Evolutionary conservation across 2,329 filamentous ascomycete genomes (phyloP), one percentile per base, ranked within the genome.

Genomic region (Madurella mycetomatis): DNA sequence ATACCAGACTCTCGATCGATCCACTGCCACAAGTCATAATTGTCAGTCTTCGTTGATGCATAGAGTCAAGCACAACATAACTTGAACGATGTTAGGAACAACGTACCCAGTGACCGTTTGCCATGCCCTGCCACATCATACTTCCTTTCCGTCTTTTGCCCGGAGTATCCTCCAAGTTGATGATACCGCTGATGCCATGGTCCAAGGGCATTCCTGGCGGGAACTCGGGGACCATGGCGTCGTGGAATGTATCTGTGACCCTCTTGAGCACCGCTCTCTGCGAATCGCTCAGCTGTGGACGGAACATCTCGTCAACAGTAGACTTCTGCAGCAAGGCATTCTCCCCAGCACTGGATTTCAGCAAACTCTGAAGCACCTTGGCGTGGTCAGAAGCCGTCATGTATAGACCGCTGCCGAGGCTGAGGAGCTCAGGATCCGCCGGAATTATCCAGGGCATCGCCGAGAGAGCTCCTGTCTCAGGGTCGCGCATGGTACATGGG

Each of bases 91-190:
- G 16, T 9, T 34, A 19, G 12, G 4, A 37, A 34, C 18, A 17
- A 66, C 70, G 65, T 59, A 73, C 71, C 73, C 74, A 76, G 51
- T 68, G 69, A 25, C 68, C 66, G 49, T 75, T 75, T 18, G 62
- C 63, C 55, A 71, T 68, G 40, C 74, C 74, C 19, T 65, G 66
- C 74, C 74, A 76, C 62, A 68, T 72, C 50, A 76, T 55, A 40
- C 72, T 74, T 0, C 73, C 73, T 57, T 67, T 70, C 42, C 61
- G 65, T 25, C 74, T 64, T 65, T 73, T 74, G 0, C 70, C 71
- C 0, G 68, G 66, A 5, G 69, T 63, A 47, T 74, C 69, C 18
- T 67, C 65, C 54, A 70, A 53, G 53, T 73, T 74, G 44, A 76
- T 59, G 40, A 73, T 61, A 4, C 73, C 74, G 4, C 66, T 66